These are phyloP conservation scores for Drechslerella coelobrocha DNA, from an alignment of 2,329 filamentous ascomycete species.

Conservation along the genomic window DNA sequence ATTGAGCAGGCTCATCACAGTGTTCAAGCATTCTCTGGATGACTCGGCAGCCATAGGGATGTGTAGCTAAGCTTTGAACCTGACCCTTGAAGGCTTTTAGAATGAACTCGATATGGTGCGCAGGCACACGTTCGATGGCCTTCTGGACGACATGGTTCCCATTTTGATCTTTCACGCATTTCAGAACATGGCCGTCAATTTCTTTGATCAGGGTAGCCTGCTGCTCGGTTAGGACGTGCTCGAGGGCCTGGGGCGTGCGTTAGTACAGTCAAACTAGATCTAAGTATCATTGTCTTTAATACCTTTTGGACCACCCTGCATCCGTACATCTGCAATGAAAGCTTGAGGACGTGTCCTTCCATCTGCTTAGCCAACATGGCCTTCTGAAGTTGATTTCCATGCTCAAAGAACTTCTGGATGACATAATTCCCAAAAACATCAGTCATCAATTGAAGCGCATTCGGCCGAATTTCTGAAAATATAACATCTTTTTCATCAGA, in stretches of 20 bases:
- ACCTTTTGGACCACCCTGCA: conserved; percentile 97
- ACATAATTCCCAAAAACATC: conserved; percentile 99
- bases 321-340: conserved; percentile 89
- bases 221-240: conserved; percentile 89
- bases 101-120: conserved; percentile 81
- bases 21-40: conserved; percentile 90
- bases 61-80: conserved; percentile 74
- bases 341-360: conserved; percentile 78
- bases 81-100: conserved; percentile 79
- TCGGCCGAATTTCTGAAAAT: conserved; percentile 83
- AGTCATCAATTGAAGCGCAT: conserved; percentile 87
- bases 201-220: conserved; percentile 84
- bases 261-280: not conserved
- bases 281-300: conserved; percentile 26
- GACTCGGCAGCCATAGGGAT: conserved; percentile 88
- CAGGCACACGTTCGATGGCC: conserved; percentile 80
- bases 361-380: conserved; percentile 83
- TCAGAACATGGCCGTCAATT: conserved; percentile 75
- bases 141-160: conserved; percentile 98
- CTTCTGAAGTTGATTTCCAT: conserved; percentile 93
- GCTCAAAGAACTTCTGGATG: conserved; percentile 96
- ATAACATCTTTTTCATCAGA: conserved; percentile 94
- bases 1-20: conserved; percentile 74
- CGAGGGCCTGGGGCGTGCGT: conserved; percentile 70
- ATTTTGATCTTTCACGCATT: conserved; percentile 83